Base-by-base conservation (phyloP, 2,329 filamentous ascomycete genomes). In the Parastagonospora avenae region DNA sequence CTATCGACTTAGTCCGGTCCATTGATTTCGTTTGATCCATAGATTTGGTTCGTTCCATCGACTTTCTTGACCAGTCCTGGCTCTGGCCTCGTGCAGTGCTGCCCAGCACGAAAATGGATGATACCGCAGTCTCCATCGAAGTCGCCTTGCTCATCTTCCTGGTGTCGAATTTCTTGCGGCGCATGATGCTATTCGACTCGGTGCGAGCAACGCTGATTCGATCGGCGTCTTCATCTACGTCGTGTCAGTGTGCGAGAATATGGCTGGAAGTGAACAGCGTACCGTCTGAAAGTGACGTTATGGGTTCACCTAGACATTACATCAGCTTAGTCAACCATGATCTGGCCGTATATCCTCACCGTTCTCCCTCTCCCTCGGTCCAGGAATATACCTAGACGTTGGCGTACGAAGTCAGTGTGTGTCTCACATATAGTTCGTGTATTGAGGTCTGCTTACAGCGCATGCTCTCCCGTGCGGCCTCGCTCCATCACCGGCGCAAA, bases 91-190 rank as follows among this genome's bases (percentile, higher is more conserved):
- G 11, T 12, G 37, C 10, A 19, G 8, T 39, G n/a, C 37, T 39
- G 8, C 37, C 37, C 8, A 78, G 61, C 8, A 77, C 72, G 48
- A 78, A 78, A 33, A 77, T 66, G 7, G 75, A 77, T 1, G 75
- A 73, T 4, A 72, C 72, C 6, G 70, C 68, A 16, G 68, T 66
- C 15, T 77, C 75, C 31, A 78, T 59, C 2, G 76, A 76, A 2
- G 63, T 67, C 7, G 72, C 64, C 30, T 69, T 64, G 8, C 63
- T 55, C 4, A 77, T 37, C 29, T 48, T 59, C 4, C 42, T 33
- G 5, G 48, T 54, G 8, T 59, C 49, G 2, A 51, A 54, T 14
- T 41, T 44, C 1, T 46, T 51, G 31, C 54, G 54, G 30, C 53
- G 50, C 5, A 53, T 14, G 3, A 33, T 33, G 16, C 46, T 47